These are phyloP conservation scores for Septoria linicola DNA, from an alignment of 2,329 filamentous ascomycete genomes.

Conservation along the genomic window DNA sequence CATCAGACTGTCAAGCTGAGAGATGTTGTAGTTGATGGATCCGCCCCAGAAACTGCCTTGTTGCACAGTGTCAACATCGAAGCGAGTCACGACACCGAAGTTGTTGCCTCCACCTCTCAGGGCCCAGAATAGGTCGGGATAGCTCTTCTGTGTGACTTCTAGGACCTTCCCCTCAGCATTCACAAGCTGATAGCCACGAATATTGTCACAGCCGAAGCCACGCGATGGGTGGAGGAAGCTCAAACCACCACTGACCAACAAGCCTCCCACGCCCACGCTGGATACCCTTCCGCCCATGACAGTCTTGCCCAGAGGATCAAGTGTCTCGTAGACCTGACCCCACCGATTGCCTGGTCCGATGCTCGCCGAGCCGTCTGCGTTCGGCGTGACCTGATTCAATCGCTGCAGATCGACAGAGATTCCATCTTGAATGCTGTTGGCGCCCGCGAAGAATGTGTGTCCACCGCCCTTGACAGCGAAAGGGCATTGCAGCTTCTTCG, in stretches of 20 bases:
- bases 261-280: conserved; percentile 33
- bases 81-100: conserved; percentile 35
- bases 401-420: conserved; percentile 30
- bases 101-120: conserved; percentile 32
- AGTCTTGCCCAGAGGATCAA: conserved; percentile 22
- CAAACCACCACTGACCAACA: conserved; percentile 35
- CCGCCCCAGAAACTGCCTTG: conserved; percentile 22
- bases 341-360: conserved; percentile 11
- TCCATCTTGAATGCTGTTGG: conserved; percentile 30
- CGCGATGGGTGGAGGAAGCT: conserved; percentile 31
- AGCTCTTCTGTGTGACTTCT: conserved; percentile 26
- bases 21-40: conserved; percentile 18
- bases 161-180: conserved; percentile 28
- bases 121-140: conserved; percentile 31
- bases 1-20: conserved; percentile 2
- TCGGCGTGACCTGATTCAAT: conserved; percentile 21
- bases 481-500: conserved; percentile 20
- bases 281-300: conserved; percentile 31
- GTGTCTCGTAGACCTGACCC: conserved; percentile 21
- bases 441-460: conserved; percentile 28
- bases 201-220: conserved; percentile 36
- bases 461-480: conserved; percentile 36
- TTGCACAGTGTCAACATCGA: conserved; percentile 28
- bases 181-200: conserved; percentile 34
- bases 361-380: conserved; percentile 6